A percentile compares a stretch with the other conserved stretches of the same genome.
These are phyloP conservation scores for Adansonia grandidieri DNA, from an alignment of 441 rosid genomes.

Conservation along the genomic window DNA sequence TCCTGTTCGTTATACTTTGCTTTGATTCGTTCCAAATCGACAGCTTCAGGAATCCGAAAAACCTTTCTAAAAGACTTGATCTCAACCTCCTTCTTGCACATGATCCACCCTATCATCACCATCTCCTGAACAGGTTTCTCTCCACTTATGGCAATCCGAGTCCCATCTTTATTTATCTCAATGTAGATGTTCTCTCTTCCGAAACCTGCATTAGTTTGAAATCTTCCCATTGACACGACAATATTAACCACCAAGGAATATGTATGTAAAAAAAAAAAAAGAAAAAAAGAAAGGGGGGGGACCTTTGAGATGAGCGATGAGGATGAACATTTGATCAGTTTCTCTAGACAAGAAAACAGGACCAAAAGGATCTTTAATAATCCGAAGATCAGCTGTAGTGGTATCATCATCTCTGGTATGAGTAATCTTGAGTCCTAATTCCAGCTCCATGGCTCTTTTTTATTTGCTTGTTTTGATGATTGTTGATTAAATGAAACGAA, in stretches of 20 bases:
- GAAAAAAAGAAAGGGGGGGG: not conserved
- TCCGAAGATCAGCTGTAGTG: constrained; percentile 48
- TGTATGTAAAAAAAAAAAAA: not conserved
- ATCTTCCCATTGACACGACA: not conserved
- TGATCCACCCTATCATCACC: constrained; percentile 64
- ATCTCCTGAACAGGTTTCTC: constrained; percentile 70
- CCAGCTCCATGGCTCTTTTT: constrained; percentile 61
- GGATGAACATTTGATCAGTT: constrained; percentile 65
- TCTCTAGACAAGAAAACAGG: constrained; percentile 69
- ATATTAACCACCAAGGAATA: not conserved
- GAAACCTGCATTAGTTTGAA: constrained; percentile 9
- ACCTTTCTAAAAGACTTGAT: constrained; percentile 53
- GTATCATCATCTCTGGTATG: constrained; percentile 57
- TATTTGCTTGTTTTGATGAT: not conserved
- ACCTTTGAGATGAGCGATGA: constrained; percentile 73
- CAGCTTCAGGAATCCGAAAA: constrained; percentile 61
- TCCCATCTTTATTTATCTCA: constrained; percentile 69
- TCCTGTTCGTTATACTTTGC: constrained; percentile 66
- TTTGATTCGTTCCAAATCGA: constrained; percentile 65
- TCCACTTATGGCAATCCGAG: constrained; percentile 54
- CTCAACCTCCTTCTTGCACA: constrained; percentile 64
- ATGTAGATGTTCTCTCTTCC: constrained; percentile 61
- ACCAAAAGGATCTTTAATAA: constrained; percentile 55
- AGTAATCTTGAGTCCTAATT: constrained; percentile 76
- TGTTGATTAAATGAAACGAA: constrained; percentile 28